phyloP scores from a whole-genome alignment of 306 rosid species.

The Rosa lucieae region DNA sequence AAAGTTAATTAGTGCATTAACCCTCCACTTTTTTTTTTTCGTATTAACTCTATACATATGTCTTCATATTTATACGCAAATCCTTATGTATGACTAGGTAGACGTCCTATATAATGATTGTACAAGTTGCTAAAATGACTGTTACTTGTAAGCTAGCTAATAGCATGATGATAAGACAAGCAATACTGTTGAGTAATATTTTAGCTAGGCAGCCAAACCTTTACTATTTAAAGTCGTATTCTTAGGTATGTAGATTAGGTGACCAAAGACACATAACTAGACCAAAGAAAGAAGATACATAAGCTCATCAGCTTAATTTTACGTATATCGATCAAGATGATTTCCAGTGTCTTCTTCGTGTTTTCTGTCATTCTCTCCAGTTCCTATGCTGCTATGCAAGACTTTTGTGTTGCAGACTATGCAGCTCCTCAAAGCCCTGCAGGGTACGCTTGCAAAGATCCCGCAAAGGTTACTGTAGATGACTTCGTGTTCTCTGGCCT shows the following conservation, averaged over 20 bases:
- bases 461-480: conserved; percentile 37
- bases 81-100: not conserved
- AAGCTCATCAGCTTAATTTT: not conserved
- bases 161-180: not conserved
- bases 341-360: conserved; percentile 31
- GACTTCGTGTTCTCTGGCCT: conserved; percentile 57
- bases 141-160: not conserved
- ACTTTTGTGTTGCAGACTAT: conserved; percentile 66
- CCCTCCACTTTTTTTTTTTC: not conserved
- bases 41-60: not conserved
- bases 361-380: conserved; percentile 29
- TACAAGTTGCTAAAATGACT: not conserved
- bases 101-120: not conserved
- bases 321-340: not conserved
- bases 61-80: not conserved
- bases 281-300: not conserved
- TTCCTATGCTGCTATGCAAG: conserved; percentile 54
- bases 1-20: not conserved
- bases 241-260: not conserved
- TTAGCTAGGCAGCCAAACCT: not conserved
- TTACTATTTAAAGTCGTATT: not conserved
- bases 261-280: not conserved
- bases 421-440: conserved; percentile 43
- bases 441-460: conserved; percentile 63
- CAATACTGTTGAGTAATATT: not conserved